A percentile compares a stretch with the other conserved stretches of the same genome.
phyloP scores from a whole-genome alignment of 1,139 yeast genomes.

The Schizosaccharomyces versatilis region DNA sequence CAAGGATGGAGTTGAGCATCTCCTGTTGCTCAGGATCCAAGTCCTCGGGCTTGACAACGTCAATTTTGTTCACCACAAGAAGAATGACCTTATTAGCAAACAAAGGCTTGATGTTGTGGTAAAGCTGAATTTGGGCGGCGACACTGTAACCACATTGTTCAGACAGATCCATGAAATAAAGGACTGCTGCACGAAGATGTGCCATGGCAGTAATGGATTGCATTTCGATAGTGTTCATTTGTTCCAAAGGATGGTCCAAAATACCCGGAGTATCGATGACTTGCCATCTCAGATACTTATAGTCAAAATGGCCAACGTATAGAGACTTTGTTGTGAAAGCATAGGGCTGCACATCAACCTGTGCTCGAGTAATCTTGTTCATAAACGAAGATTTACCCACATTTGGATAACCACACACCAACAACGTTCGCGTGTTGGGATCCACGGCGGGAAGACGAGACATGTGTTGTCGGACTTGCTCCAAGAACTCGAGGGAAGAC shows the following conservation, averaged over 20 bases:
- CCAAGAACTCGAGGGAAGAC: conserved; percentile 79
- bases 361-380: conserved; percentile 85
- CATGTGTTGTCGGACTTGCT: conserved; percentile 96
- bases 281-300: conserved; percentile 89
- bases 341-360: conserved; percentile 96
- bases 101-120: conserved; percentile 88
- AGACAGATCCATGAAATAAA: conserved; percentile 92
- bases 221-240: conserved; percentile 98
- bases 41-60: conserved; percentile 68
- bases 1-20: conserved; percentile 37
- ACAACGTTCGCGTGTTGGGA: conserved; percentile 90
- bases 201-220: conserved; percentile 97
- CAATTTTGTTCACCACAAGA: conserved; percentile 88
- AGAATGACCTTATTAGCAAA: conserved; percentile 91
- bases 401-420: conserved; percentile 96
- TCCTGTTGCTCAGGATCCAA: conserved; percentile 55
- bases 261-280: conserved; percentile 99
- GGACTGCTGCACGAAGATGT: conserved; percentile 83
- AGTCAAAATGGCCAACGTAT: conserved; percentile 93
- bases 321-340: conserved; percentile 93
- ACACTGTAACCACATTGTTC: conserved; percentile 97
- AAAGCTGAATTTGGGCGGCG: conserved; percentile 89
- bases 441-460: conserved; percentile 96
- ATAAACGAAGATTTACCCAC: conserved; percentile 95
- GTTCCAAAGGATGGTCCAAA: conserved; percentile 94